Evolutionary conservation across 441 rosid genomes (phyloP).

Genomic region (Kokia cookei): DNA sequence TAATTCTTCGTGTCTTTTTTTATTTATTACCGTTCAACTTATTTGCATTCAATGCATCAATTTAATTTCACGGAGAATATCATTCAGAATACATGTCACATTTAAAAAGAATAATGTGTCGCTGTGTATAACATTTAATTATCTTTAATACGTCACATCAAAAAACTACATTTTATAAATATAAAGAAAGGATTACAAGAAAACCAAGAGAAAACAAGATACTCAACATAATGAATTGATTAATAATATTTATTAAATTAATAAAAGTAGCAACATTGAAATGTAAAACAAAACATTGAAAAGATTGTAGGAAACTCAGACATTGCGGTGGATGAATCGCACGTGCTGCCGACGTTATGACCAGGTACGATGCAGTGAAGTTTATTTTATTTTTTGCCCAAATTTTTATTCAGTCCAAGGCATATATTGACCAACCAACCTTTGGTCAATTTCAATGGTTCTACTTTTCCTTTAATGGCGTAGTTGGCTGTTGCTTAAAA

Average conservation of each 20-base stretch:
- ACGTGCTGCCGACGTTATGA: background rate
- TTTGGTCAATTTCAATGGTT: slow-evolving; percentile 12
- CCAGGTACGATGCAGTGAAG: background rate
- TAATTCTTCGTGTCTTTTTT: fast-evolving
- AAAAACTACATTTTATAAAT: fast-evolving
- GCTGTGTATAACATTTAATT: too few species aligned
- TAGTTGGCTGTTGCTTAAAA: background rate
- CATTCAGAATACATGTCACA: too few species aligned
- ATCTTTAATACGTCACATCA: too few species aligned
- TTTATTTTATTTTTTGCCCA: background rate
- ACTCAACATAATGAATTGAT: too few species aligned
- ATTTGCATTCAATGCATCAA: too few species aligned
- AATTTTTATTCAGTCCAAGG: slow-evolving; percentile 5
- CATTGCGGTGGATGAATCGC: background rate
- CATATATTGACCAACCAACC: slow-evolving; percentile 22
- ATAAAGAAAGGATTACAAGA: too few species aligned
- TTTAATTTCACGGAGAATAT: fast-evolving
- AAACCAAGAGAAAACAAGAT: too few species aligned
- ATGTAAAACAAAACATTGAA: too few species aligned
- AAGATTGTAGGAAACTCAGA: background rate
- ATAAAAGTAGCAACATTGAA: too few species aligned
- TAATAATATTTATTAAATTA: too few species aligned
- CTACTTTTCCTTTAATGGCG: background rate
- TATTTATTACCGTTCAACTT: fast-evolving
- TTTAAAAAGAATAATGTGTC: fast-evolving